A percentile compares a stretch with the other conserved stretches of the same genome.
Conservation (phyloP, 257 asterid species). For the Lycium barbarum region DNA sequence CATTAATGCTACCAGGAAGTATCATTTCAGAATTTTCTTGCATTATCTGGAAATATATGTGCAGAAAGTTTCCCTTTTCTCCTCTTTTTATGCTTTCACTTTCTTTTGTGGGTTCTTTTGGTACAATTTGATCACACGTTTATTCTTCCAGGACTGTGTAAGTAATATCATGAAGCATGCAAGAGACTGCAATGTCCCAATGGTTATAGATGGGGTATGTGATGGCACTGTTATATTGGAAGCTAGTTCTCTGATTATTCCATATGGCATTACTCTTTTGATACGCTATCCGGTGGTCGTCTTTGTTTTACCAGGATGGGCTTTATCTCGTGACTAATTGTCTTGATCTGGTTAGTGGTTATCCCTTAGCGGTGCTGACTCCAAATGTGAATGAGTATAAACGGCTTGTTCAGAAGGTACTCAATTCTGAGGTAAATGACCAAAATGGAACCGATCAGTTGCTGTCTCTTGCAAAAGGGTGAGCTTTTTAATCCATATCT, state of each 20-base stretch:
- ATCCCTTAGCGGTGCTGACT: slow-evolving; percentile 92
- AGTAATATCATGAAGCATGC: slow-evolving; percentile 89
- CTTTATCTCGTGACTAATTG: slow-evolving; percentile 83
- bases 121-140: slow-evolving; percentile 20
- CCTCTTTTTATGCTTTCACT: slow-evolving; percentile 28
- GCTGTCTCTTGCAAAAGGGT: slow-evolving; percentile 84
- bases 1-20: not conserved
- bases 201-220: slow-evolving; percentile 96
- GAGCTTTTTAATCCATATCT: slow-evolving; percentile 11
- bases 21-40: not conserved
- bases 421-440: slow-evolving; percentile 72
- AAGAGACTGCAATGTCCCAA: slow-evolving; percentile 79
- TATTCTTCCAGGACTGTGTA: slow-evolving; percentile 78
- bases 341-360: slow-evolving; percentile 78
- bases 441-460: slow-evolving; percentile 74
- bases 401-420: slow-evolving; percentile 83
- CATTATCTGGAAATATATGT: not conserved
- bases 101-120: slow-evolving; percentile 29
- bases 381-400: slow-evolving; percentile 93
- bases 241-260: slow-evolving; percentile 33
- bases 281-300: not conserved
- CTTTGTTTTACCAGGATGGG: slow-evolving; percentile 75
- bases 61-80: slow-evolving; percentile 17
- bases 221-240: slow-evolving; percentile 25
- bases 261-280: not conserved